Base-by-base conservation (phyloP, 2,329 filamentous ascomycete genomes). In the Coccinonectria pachysandricola region DNA sequence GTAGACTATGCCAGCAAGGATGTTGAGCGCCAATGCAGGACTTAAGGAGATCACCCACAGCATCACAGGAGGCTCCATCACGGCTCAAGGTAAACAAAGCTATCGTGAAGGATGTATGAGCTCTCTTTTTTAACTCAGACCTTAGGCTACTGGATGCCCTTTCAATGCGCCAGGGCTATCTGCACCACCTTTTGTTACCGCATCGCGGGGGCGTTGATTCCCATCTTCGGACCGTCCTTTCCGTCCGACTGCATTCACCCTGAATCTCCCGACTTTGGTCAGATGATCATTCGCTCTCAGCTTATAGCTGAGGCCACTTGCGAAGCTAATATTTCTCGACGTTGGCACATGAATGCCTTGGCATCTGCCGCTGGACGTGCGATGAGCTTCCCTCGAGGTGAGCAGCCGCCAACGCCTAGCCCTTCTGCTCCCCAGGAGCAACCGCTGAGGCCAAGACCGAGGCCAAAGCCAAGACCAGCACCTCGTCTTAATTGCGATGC, bases 101-200 rank as follows among this genome's bases (percentile, higher is more conserved):
- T n/a, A n/a, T n/a, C n/a, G n/a, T n/a, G n/a, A n/a, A n/a, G n/a
- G n/a, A 17, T 34, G 10, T 20, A n/a, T 22, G 12, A n/a, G 12
- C 11, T 7, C 9, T 3, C 17, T 14, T 23, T 30, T 14, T 35
- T 40, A 7, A 45, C 21, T 37, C n/a, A n/a, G 19, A 14, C 14
- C 7, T 12, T 34, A 93, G 86, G 91, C 17, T 98, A 96, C 56
- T 98, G 91, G 91, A 85, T 96, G 71, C 88, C 88, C 3, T 96
- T 78, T 45, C 61, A 73, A 19, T 92, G 86, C 40, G 91, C 91
- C 23, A 80, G 72, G 54, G 86, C 85, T 8, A 64, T 98, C 26
- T 92, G 87, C 45, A 72, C 83, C 4, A 95, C 83, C 1, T 96
- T 96, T 52, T 96, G 88, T 58, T 75, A 78, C 51, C 62, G 71